phyloP scores from a whole-genome alignment of 257 asterid species.

The Solanum corneliomulleri region DNA sequence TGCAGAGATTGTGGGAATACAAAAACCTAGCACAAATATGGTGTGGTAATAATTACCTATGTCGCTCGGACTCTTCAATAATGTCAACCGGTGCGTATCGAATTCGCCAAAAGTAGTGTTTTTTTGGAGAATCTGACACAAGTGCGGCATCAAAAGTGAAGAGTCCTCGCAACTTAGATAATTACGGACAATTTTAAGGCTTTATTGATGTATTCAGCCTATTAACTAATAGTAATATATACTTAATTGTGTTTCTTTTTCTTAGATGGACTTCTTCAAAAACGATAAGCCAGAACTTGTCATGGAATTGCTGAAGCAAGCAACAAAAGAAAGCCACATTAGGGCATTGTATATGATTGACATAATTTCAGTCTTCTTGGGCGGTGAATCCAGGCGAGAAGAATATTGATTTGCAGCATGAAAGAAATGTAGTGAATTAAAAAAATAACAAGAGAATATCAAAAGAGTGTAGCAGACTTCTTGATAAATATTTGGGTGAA shows the following conservation, averaged over 20 bases:
- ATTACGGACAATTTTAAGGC: background rate
- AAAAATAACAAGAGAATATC: background rate
- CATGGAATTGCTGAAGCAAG: background rate
- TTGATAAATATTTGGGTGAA: background rate
- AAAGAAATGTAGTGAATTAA: background rate
- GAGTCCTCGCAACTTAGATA: background rate
- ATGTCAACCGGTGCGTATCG: no score
- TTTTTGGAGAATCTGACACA: no score
- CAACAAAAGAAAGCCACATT: background rate
- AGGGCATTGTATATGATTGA: background rate
- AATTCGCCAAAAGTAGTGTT: no score
- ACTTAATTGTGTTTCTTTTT: background rate
- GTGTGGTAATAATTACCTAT: background rate
- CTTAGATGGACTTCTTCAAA: background rate
- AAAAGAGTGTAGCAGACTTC: background rate
- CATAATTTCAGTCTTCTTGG: background rate
- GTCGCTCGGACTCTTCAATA: no score
- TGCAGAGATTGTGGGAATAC: background rate
- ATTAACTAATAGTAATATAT: background rate
- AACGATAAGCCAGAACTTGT: background rate
- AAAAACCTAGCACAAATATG: background rate
- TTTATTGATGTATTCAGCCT: background rate
- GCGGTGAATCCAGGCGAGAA: background rate
- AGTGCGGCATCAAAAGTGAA: no score
- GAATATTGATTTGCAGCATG: background rate